Conservation (phyloP, 768 basidiomycete species). For the Pholiota microspora region DNA sequence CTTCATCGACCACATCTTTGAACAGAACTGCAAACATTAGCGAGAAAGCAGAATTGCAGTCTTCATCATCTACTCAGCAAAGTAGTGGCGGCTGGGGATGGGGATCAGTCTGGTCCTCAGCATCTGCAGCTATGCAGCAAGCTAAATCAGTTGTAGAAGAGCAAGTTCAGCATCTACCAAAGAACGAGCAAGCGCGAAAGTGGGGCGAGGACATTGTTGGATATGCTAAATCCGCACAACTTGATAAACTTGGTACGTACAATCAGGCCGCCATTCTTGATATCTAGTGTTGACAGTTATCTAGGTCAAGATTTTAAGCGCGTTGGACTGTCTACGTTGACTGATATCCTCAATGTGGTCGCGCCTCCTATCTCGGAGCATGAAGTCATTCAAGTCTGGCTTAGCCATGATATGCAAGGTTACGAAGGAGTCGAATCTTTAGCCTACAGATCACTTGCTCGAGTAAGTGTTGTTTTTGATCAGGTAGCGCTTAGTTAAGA, state of each 20-base stretch:
- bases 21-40: slow-evolving; percentile 29
- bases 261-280: not conserved
- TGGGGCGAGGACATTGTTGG: slow-evolving; percentile 85
- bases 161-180: slow-evolving; percentile 84
- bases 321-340: slow-evolving; percentile 84
- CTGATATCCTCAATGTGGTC: slow-evolving; percentile 91
- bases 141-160: slow-evolving; percentile 89
- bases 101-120: slow-evolving; percentile 87
- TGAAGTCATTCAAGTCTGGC: slow-evolving; percentile 94
- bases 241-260: slow-evolving; percentile 82
- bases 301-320: slow-evolving; percentile 88
- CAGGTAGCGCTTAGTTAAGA: not conserved
- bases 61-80: slow-evolving; percentile 11
- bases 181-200: slow-evolving; percentile 84
- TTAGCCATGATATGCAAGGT: slow-evolving; percentile 95
- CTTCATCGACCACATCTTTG: slow-evolving; percentile 40
- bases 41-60: slow-evolving; percentile 15
- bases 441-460: slow-evolving; percentile 84
- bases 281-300: not conserved
- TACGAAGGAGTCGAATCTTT: slow-evolving; percentile 94
- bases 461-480: slow-evolving; percentile 46
- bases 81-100: slow-evolving; percentile 64
- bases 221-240: slow-evolving; percentile 85
- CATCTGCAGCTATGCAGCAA: slow-evolving; percentile 83
- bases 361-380: slow-evolving; percentile 98